Percentiles rank a stretch among this genome's conserved stretches.
phyloP scores from a whole-genome alignment of 2,329 filamentous ascomycete genomes.

The Coniosporium tulheliwenetii region DNA sequence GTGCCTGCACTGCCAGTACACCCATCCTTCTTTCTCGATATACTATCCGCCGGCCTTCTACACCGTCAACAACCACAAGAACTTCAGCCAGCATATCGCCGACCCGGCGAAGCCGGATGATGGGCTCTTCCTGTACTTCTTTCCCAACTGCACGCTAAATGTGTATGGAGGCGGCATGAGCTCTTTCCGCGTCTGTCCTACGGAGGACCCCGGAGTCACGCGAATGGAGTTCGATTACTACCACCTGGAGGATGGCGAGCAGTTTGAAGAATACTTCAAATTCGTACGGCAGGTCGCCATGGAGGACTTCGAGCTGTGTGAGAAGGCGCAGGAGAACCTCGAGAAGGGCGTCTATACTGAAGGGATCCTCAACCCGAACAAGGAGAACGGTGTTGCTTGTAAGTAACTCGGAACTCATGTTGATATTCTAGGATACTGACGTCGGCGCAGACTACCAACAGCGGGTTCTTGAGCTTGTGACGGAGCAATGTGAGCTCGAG shows the following conservation, averaged over 20 bases:
- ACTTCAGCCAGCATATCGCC: conserved; percentile 40
- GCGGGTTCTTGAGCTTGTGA: too few relatives aligned
- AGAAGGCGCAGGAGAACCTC: conserved; percentile 39
- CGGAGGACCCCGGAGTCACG: conserved; percentile 30
- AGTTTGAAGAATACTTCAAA: conserved; percentile 40
- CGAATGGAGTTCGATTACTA: conserved; percentile 47
- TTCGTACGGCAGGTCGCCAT: conserved; percentile 41
- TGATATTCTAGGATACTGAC: conserved; percentile 3
- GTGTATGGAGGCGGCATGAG: conserved; percentile 44
- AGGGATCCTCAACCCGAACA: conserved; percentile 38
- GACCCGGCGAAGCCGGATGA: conserved; percentile 37
- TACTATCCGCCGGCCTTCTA: conserved; percentile 41
- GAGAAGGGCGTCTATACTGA: conserved; percentile 37
- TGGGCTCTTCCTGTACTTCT: conserved; percentile 35
- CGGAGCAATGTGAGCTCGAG: too few relatives aligned
- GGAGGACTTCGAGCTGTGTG: conserved; percentile 42
- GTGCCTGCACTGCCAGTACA: conserved; percentile 32
- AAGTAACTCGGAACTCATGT: not conserved
- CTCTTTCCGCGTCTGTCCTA: conserved; percentile 39
- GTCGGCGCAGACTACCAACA: conserved; percentile 24
- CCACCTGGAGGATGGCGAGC: conserved; percentile 32
- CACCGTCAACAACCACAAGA: conserved; percentile 36
- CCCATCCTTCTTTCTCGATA: conserved; percentile 39
- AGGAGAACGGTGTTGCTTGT: conserved; percentile 36
- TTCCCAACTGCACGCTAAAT: conserved; percentile 40